These are phyloP conservation scores for Thuidium tamariscinum DNA, from an alignment of 225 moss, liverwort and hornwort species.

Conservation along the genomic window DNA sequence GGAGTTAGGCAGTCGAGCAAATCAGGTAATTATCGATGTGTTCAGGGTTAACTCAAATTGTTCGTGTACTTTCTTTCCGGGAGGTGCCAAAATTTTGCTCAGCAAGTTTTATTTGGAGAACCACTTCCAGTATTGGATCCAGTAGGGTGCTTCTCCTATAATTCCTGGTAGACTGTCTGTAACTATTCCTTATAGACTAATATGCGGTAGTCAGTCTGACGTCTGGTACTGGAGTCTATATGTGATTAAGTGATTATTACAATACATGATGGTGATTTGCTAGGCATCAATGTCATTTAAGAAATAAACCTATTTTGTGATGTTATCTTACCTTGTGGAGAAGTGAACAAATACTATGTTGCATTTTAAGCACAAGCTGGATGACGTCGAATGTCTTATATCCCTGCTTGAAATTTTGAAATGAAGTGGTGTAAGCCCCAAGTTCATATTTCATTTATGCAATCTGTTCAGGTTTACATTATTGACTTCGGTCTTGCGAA, in stretches of 20 bases:
- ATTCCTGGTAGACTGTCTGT: background rate
- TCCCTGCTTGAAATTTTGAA: background rate
- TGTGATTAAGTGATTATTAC: background rate
- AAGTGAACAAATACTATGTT: background rate
- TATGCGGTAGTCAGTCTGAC: background rate
- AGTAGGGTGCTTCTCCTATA: background rate
- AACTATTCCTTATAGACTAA: background rate
- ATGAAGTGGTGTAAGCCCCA: background rate
- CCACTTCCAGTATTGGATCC: background rate
- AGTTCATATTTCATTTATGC: background rate
- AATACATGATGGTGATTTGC: background rate
- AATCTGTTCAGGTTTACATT: slow-evolving; percentile 7
- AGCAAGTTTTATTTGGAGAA: background rate
- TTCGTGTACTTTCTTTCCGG: background rate
- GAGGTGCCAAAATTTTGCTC: background rate
- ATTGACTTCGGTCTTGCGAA: slow-evolving; percentile 94
- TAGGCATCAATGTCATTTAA: background rate
- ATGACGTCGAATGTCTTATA: background rate
- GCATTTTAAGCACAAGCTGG: background rate
- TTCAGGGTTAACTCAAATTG: background rate
- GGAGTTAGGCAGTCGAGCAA: slow-evolving; percentile 71
- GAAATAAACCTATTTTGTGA: background rate
- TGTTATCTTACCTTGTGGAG: background rate
- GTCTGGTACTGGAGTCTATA: background rate
- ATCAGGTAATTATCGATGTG: background rate